Conservation (phyloP, 805 yeast species). For the Nakazawaea molendinolei region DNA sequence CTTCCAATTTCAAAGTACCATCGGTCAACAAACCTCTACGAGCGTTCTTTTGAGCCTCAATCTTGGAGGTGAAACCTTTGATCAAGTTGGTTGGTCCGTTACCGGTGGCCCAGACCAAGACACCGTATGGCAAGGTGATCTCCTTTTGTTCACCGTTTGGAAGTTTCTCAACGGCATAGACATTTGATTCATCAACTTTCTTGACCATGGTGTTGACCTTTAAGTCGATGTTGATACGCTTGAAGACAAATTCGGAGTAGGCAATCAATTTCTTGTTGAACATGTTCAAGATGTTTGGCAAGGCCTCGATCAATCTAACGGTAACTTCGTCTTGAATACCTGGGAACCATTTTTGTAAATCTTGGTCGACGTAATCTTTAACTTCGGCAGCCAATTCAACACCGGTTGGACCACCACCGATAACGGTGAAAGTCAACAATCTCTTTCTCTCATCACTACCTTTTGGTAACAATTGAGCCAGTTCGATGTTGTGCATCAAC, state of each 20-base stretch:
- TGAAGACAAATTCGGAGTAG: constrained; percentile 77
- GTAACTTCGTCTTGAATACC: constrained; percentile 74
- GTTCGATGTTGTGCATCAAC: constrained; percentile 83
- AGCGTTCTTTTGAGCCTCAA: constrained; percentile 76
- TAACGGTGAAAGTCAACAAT: constrained; percentile 81
- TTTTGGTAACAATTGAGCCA: constrained; percentile 74
- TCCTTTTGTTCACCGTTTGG: constrained; percentile 59
- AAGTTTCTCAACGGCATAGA: constrained; percentile 62
- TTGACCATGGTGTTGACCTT: constrained; percentile 84
- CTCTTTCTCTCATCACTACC: constrained; percentile 74
- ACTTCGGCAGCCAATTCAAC: constrained; percentile 96
- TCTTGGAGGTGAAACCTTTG: constrained; percentile 54
- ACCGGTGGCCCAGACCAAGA: constrained; percentile 97
- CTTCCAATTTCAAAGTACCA: constrained; percentile 76
- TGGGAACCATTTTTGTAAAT: constrained; percentile 84
- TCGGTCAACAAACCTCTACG: constrained; percentile 87
- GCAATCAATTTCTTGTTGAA: constrained; percentile 63
- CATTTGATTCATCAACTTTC: constrained; percentile 66
- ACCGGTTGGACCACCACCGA: constrained; percentile 99
- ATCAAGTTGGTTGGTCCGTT: constrained; percentile 81
- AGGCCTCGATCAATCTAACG: constrained; percentile 83
- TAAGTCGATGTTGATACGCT: constrained; percentile 60
- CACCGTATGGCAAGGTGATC: constrained; percentile 74
- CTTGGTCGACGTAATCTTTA: constrained; percentile 91
- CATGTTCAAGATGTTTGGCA: constrained; percentile 79